These are phyloP conservation scores for Hirsutella rhossiliensis DNA, from an alignment of 2,329 filamentous ascomycete species.

Conservation along the genomic window DNA sequence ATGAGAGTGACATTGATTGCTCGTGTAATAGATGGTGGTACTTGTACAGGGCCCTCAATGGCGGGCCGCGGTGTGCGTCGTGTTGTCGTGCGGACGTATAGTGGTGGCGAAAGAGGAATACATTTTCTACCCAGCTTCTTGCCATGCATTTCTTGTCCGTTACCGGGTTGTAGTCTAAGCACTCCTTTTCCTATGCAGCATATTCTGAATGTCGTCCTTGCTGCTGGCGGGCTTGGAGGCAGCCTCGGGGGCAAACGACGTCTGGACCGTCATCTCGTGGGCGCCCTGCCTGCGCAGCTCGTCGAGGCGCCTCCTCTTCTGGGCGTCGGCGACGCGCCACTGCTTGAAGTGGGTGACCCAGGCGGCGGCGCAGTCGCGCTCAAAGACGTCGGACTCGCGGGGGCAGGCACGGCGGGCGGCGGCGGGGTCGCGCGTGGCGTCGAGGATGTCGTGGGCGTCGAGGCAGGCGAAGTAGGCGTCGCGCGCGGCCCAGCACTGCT, in stretches of 20 bases:
- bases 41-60: not conserved
- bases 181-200: slow-evolving; percentile 25
- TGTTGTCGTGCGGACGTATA: not conserved
- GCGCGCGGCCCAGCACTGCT: slow-evolving; percentile 79
- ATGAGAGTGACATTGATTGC: not conserved
- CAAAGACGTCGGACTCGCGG: slow-evolving; percentile 45
- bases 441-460: slow-evolving; percentile 69
- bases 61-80: not conserved
- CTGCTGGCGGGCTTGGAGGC: slow-evolving; percentile 16
- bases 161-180: not conserved
- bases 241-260: slow-evolving; percentile 22
- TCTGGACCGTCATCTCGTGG: slow-evolving; percentile 37
- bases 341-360: slow-evolving; percentile 99
- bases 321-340: slow-evolving; percentile 81
- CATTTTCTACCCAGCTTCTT: too few relatives aligned
- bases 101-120: not conserved
- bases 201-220: slow-evolving; percentile 25
- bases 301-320: slow-evolving; percentile 69
- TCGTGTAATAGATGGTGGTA: slow-evolving; percentile 7
- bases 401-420: slow-evolving; percentile 28
- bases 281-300: slow-evolving; percentile 65
- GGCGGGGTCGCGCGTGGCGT: slow-evolving; percentile 38
- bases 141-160: too few relatives aligned
- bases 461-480: slow-evolving; percentile 84
- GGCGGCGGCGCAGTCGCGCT: slow-evolving; percentile 73